Percentiles rank a stretch among this genome's conserved stretches.
These are phyloP conservation scores for Talaromyces pinophilus DNA, from an alignment of 2,329 filamentous ascomycete genomes.

Conservation along the genomic window DNA sequence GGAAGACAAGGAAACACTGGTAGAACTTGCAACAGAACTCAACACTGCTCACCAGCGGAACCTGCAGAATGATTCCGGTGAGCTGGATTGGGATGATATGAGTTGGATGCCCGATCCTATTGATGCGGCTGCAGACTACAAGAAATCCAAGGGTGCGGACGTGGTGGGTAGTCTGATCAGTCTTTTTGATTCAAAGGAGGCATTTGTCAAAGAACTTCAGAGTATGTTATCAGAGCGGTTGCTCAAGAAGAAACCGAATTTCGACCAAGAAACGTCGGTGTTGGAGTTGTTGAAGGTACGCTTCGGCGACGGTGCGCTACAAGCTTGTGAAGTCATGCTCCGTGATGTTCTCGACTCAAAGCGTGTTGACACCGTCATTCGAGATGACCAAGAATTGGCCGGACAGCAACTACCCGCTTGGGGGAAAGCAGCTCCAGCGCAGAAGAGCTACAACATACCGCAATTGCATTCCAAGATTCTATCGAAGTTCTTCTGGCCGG, in stretches of 20 bases:
- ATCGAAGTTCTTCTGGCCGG: constrained; percentile 91
- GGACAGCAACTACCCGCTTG: constrained; percentile 31
- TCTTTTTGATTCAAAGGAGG: constrained; percentile 83
- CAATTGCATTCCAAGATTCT: constrained; percentile 79
- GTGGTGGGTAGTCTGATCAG: constrained; percentile 88
- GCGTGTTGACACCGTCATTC: constrained; percentile 68
- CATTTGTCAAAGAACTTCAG: constrained; percentile 93
- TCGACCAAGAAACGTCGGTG: constrained; percentile 78
- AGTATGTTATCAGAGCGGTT: constrained; percentile 83
- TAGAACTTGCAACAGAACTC: constrained; percentile 58
- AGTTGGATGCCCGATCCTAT: constrained; percentile 90
- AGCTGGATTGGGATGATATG: constrained; percentile 89
- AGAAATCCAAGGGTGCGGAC: constrained; percentile 82
- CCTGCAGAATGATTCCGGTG: constrained; percentile 56
- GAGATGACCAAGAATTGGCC: constrained; percentile 51
- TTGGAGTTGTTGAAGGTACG: constrained; percentile 84
- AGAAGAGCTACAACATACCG: constrained; percentile 38
- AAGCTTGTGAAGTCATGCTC: constrained; percentile 97
- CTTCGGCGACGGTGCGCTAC: constrained; percentile 81
- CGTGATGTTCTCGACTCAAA: constrained; percentile 85
- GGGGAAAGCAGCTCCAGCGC: constrained; percentile 29
- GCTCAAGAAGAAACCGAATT: constrained; percentile 64
- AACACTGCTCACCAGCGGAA: constrained; percentile 44
- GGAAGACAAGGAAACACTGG: constrained; percentile 46
- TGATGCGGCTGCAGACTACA: constrained; percentile 90